phyloP scores from a whole-genome alignment of 768 basidiomycete species.

The Lactifluus pinguis region DNA sequence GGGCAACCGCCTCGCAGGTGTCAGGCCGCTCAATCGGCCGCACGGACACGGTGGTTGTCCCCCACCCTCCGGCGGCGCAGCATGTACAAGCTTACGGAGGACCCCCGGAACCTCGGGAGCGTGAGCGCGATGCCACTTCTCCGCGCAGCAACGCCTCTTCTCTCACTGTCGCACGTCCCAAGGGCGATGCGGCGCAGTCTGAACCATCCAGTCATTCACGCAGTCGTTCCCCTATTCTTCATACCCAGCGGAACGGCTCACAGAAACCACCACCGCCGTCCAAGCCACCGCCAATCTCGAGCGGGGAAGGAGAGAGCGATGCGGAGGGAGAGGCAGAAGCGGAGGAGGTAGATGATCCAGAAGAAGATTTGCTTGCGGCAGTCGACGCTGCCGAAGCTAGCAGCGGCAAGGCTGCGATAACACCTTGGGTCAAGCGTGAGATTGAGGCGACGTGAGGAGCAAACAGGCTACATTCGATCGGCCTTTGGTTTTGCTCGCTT shows the following conservation, averaged over 20 bases:
- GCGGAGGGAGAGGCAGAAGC: constrained; percentile 30
- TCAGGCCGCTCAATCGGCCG: constrained; percentile 13
- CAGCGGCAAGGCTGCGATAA: constrained; percentile 13
- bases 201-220: constrained; percentile 16
- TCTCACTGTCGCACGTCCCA: constrained; percentile 5
- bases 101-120: constrained; percentile 7
- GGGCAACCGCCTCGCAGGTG: neutral
- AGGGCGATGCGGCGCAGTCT: constrained; percentile 24
- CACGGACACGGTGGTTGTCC: constrained; percentile 15
- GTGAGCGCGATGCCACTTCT: constrained; percentile 13
- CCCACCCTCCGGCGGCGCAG: neutral
- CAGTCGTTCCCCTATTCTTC: constrained; percentile 6
- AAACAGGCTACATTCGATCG: neutral
- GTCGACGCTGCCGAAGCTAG: constrained; percentile 34
- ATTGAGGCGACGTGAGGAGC: constrained; percentile 6
- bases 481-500: neutral
- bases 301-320: constrained; percentile 31
- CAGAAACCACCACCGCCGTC: constrained; percentile 5
- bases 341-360: constrained; percentile 26
- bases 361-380: constrained; percentile 30
- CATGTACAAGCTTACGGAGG: constrained; percentile 4
- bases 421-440: constrained; percentile 15
- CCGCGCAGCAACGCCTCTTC: constrained; percentile 34
- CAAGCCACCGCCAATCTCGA: constrained; percentile 17
- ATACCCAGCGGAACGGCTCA: constrained; percentile 11